Conservation (phyloP, 176 grass and related monocot species). For the Oryza brachyantha region DNA sequence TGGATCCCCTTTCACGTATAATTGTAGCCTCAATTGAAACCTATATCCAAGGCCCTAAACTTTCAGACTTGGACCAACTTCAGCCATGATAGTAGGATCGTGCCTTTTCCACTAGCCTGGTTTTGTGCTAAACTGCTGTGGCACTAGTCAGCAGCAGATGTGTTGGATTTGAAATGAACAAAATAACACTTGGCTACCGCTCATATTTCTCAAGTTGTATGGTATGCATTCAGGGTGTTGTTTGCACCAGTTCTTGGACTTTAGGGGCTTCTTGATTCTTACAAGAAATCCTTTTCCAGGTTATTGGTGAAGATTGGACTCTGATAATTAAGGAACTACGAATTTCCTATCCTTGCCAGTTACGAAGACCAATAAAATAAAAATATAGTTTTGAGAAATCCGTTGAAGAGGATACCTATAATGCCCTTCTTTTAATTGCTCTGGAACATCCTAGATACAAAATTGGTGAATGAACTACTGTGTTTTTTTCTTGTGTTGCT, state of each 20-base stretch:
- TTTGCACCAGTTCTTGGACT: no score
- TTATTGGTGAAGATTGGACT: no score
- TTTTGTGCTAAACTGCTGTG: background rate
- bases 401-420: no score
- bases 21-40: background rate
- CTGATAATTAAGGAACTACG: no score
- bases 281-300: no score
- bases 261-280: no score
- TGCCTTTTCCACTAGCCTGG: background rate
- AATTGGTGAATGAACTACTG: background rate
- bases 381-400: no score
- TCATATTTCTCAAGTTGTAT: background rate
- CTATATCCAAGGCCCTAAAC: background rate
- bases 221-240: no score
- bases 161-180: background rate
- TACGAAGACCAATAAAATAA: no score
- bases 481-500: background rate
- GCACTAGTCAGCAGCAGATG: background rate
- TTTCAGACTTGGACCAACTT: background rate
- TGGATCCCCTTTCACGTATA: conserved; percentile 5
- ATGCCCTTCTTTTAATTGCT: background rate
- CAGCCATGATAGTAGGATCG: background rate
- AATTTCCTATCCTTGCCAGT: no score
- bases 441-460: no score
- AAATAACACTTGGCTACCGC: background rate